A percentile compares a stretch with the other conserved stretches of the same genome.
These are phyloP conservation scores for Cordyceps fumosorosea DNA, from an alignment of 2,329 filamentous ascomycete genomes.

Conservation along the genomic window DNA sequence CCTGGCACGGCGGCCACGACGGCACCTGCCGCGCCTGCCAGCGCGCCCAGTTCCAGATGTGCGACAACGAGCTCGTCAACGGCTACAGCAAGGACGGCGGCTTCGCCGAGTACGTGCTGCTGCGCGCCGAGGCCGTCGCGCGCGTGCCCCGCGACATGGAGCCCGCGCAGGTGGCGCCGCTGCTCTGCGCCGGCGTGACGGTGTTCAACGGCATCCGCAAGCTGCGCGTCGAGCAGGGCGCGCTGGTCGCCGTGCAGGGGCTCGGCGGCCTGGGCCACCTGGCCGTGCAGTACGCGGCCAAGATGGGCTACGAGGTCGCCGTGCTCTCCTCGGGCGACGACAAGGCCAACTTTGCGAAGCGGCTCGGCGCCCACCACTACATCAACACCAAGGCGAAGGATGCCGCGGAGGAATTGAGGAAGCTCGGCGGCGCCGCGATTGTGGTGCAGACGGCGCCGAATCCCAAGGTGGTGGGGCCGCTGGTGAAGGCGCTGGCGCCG, in stretches of 20 bases:
- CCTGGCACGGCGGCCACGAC: slow-evolving; percentile 63
- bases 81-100: slow-evolving; percentile 61
- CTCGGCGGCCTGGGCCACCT: slow-evolving; percentile 72
- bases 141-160: slow-evolving; percentile 47
- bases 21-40: slow-evolving; percentile 52
- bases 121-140: slow-evolving; percentile 55
- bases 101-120: slow-evolving; percentile 56
- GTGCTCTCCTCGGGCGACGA: slow-evolving; percentile 59
- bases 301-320: slow-evolving; percentile 69
- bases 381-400: slow-evolving; percentile 47
- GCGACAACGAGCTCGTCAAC: slow-evolving; percentile 52
- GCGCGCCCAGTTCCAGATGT: slow-evolving; percentile 57
- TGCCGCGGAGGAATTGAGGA: slow-evolving; percentile 39
- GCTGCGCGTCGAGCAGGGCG: slow-evolving; percentile 44
- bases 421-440: slow-evolving; percentile 54
- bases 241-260: slow-evolving; percentile 56
- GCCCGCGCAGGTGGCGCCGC: slow-evolving; percentile 47
- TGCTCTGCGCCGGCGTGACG: slow-evolving; percentile 61
- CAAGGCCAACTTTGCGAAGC: slow-evolving; percentile 60
- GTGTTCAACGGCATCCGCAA: slow-evolving; percentile 55
- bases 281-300: slow-evolving; percentile 66
- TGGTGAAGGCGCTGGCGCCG: slow-evolving; percentile 47
- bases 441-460: slow-evolving; percentile 60
- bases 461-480: slow-evolving; percentile 43
- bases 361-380: slow-evolving; percentile 38